These are phyloP conservation scores for Plasmodium inui DNA, from an alignment of 169 alveolate species.

Conservation along the genomic window DNA sequence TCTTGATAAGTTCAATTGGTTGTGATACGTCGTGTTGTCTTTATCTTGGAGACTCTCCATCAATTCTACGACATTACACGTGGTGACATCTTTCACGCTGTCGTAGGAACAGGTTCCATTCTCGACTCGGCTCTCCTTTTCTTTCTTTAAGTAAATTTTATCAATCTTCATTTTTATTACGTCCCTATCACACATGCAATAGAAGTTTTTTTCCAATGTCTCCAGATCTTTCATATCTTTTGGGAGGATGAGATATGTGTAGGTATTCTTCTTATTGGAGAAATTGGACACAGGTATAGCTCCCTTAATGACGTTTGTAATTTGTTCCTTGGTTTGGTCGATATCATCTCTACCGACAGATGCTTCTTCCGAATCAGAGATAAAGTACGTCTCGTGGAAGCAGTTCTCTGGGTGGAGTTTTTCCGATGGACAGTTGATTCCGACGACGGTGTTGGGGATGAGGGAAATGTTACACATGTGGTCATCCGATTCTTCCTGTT, in stretches of 20 bases:
- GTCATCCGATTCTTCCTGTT: background rate
- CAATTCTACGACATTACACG: slow-evolving; percentile 16
- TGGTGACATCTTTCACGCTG: background rate
- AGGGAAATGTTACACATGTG: slow-evolving; percentile 8
- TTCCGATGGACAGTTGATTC: slow-evolving; percentile 38
- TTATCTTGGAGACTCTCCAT: background rate
- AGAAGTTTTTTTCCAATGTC: background rate
- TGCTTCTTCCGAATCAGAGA: background rate
- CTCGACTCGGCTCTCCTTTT: background rate
- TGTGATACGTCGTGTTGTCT: background rate
- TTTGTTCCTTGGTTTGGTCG: background rate
- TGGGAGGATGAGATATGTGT: slow-evolving; percentile 47
- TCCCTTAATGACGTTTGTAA: slow-evolving; percentile 3
- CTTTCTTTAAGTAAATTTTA: background rate
- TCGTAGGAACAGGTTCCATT: slow-evolving; percentile 27
- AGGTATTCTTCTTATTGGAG: slow-evolving; percentile 16
- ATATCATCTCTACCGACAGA: background rate
- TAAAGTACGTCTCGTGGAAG: slow-evolving; percentile 17
- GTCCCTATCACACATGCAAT: slow-evolving; percentile 42
- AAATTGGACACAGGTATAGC: slow-evolving; percentile 9
- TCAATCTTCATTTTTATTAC: slow-evolving; percentile 28
- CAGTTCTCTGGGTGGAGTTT: slow-evolving; percentile 23
- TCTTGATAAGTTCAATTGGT: background rate
- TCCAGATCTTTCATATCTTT: background rate
- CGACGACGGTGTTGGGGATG: slow-evolving; percentile 25